Conservation (phyloP, 495 filamentous ascomycete genomes). For the Penicillium bialowiezense region DNA sequence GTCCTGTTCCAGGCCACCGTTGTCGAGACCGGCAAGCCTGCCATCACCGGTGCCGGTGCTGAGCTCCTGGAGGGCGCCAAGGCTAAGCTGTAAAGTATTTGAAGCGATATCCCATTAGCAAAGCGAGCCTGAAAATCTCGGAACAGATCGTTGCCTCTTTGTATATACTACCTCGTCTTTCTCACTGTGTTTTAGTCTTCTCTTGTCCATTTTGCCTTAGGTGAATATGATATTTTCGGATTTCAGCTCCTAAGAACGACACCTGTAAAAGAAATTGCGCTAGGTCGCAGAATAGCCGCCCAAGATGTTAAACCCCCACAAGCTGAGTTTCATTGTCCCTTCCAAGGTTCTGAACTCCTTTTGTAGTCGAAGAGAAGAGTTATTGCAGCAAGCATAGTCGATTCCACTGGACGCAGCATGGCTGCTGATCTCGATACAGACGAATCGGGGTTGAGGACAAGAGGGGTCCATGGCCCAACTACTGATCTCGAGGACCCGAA, state of each 20-base stretch:
- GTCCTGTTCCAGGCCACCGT: conserved; percentile 93
- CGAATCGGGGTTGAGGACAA: too few species aligned
- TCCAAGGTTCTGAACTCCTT: too few species aligned
- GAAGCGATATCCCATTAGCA: conserved; percentile 21
- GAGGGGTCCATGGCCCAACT: too few species aligned
- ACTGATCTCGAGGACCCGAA: too few species aligned
- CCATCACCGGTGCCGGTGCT: conserved; percentile 82
- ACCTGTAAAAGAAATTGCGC: too few species aligned
- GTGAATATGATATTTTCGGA: not conserved
- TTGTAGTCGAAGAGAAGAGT: too few species aligned
- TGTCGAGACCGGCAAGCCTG: conserved; percentile 93
- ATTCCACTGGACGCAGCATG: too few species aligned
- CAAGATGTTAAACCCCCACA: too few species aligned
- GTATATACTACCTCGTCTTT: conserved; percentile 17
- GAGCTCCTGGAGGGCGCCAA: conserved; percentile 68
- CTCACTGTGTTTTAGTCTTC: not conserved
- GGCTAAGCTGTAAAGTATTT: conserved; percentile 56
- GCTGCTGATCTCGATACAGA: too few species aligned
- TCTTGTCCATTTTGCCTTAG: not conserved
- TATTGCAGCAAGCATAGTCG: too few species aligned
- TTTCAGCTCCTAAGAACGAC: not conserved
- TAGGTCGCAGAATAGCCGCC: too few species aligned
- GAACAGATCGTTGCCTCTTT: conserved; percentile 21
- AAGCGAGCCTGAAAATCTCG: conserved; percentile 12
- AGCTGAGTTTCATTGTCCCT: too few species aligned